phyloP scores from a whole-genome alignment of 2,329 filamentous ascomycete genomes.

The Aspergillus japonicus region DNA sequence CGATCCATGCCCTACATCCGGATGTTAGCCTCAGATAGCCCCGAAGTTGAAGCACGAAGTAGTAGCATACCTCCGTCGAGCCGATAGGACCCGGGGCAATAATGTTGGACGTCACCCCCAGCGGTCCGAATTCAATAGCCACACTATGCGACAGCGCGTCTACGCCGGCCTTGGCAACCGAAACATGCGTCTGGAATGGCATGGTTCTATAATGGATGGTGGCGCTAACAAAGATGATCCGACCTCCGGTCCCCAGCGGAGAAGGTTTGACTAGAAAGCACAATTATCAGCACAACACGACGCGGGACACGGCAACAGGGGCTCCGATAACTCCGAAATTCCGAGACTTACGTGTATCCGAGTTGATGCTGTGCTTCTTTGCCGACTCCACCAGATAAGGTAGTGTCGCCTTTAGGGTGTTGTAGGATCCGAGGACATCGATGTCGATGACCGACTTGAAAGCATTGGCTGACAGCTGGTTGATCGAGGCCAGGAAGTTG shows the following conservation, averaged over 20 bases:
- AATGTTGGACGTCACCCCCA: constrained; percentile 82
- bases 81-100: constrained; percentile 84
- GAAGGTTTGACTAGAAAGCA: constrained; percentile 26
- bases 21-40: constrained; percentile 3
- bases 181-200: constrained; percentile 84
- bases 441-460: constrained; percentile 97
- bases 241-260: constrained; percentile 65
- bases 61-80: constrained; percentile 63
- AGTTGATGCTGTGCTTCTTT: constrained; percentile 59
- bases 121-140: constrained; percentile 85
- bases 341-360: constrained; percentile 47
- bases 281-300: constrained; percentile 8
- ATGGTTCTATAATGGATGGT: constrained; percentile 88
- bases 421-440: constrained; percentile 88
- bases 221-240: constrained; percentile 86
- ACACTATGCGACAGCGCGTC: constrained; percentile 79
- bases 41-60: background rate
- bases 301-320: background rate
- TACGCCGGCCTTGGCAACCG: constrained; percentile 85
- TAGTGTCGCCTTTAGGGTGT: constrained; percentile 89
- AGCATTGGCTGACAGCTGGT: constrained; percentile 78
- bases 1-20: constrained; percentile 61
- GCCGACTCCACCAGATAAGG: constrained; percentile 78
- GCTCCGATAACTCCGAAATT: background rate
- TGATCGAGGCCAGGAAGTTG: constrained; percentile 87